Evolutionary conservation across 768 basidiomycete species (phyloP), one percentile per base, ranked within the genome.

Genomic region (Mrakia frigida): DNA sequence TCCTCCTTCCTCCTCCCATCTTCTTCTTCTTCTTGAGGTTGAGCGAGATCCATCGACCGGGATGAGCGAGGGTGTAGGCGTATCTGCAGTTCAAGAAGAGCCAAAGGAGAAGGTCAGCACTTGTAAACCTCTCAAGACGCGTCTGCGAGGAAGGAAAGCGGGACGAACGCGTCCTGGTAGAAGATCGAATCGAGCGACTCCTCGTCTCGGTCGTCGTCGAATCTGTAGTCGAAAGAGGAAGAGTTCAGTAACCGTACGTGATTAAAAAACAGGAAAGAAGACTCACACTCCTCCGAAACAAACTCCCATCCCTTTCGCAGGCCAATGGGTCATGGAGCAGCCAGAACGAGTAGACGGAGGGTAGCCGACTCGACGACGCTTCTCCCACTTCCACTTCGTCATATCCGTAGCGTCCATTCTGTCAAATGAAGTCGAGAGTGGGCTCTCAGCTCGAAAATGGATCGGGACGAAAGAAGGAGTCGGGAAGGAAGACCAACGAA

Each of bases 321-420:
- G 73, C 94, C 94, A 96, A 0, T 90, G 83, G 0, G 91, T 85
- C 94, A 96, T 96, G 5, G 92, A 93, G 79, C 91, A 92, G 1
- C 94, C 94, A 0, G 89, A 90, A 5, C 93, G 88, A 6, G 89
- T 81, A 0, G 88, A 85, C 0, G 93, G 93, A 0, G 89, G 89
- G 79, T 89, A 90, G 1, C 89, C 90, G 1, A 89, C 89, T 63
- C 89, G 86, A 82, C 93, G 94, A 33, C 91, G 87, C 74, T 88
- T 88, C 81, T 94, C 93, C 94, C 94, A 96, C 82, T 93, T 94
- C 68, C 91, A 82, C 25, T 85, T 83, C 7, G 89, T 82, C 7
- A 87, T 82, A 67, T 86, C 72, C 21, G 68, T 85, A 5, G 80
- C 60, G 74, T 87, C 86, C 69, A 87, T 83, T 23, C 83, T 84